Evolutionary conservation across 108 stramenopile species (phyloP).

Genomic region (Cyclotella atomus): DNA sequence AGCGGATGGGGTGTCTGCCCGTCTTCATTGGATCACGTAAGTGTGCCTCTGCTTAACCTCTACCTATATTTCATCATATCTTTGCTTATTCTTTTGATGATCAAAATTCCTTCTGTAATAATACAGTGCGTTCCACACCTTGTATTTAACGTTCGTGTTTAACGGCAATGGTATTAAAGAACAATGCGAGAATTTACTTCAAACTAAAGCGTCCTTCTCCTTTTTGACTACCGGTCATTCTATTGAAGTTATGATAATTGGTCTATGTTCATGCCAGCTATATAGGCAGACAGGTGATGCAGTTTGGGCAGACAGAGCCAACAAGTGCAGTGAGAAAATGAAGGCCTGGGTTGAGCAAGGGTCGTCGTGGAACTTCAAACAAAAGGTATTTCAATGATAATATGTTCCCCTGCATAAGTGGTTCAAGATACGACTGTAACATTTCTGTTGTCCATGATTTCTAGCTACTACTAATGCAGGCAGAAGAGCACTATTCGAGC

Average conservation of each 20-base stretch:
- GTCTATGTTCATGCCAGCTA: background rate
- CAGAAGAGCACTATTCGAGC: background rate
- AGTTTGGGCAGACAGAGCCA: background rate
- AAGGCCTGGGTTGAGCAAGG: background rate
- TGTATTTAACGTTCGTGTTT: no score
- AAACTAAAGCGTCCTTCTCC: no score
- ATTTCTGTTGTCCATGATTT: background rate
- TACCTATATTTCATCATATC: background rate
- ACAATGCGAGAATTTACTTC: no score
- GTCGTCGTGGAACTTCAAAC: background rate
- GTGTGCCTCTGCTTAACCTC: no score
- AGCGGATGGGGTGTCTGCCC: no score
- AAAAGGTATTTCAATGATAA: background rate
- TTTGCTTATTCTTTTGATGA: background rate
- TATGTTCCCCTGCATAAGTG: background rate
- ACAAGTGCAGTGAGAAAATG: background rate
- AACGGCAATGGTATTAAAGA: no score
- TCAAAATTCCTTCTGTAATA: no score
- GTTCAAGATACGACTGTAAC: background rate
- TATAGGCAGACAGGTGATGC: background rate
- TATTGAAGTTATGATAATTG: background rate
- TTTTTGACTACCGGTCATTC: no score
- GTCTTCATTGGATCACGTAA: no score
- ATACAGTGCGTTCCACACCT: no score
- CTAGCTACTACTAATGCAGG: background rate